A percentile compares a stretch with the other conserved stretches of the same genome.
phyloP scores from a whole-genome alignment of 768 basidiomycete genomes.

The Mycena belliarum region DNA sequence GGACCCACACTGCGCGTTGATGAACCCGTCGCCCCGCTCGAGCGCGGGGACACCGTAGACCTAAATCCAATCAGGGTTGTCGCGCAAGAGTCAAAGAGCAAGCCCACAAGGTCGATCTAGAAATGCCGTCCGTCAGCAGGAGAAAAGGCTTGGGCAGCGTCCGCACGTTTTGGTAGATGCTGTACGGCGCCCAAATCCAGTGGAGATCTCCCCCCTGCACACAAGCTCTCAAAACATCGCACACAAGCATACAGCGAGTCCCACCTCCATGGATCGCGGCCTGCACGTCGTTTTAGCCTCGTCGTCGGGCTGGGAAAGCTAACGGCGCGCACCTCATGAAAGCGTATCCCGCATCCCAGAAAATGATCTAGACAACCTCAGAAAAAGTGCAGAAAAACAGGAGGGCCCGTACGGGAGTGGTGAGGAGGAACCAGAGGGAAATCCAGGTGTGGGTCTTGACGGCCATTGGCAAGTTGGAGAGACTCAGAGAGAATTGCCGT shows the following conservation, averaged over 20 bases:
- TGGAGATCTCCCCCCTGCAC: constrained; percentile 78
- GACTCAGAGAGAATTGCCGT: no score
- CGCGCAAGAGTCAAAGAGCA: neutral
- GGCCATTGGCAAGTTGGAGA: constrained; percentile 45
- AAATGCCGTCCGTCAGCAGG: constrained; percentile 23
- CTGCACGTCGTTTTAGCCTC: constrained; percentile 36
- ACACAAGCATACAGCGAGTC: neutral
- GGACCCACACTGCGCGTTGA: constrained; percentile 81
- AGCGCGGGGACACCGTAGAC: constrained; percentile 74
- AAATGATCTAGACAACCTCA: constrained; percentile 42
- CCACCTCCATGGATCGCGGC: constrained; percentile 75
- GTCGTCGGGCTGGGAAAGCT: constrained; percentile 4
- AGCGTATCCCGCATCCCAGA: constrained; percentile 82
- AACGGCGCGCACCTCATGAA: constrained; percentile 62
- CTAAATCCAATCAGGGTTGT: constrained; percentile 31
- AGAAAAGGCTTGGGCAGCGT: neutral
- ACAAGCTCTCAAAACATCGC: neutral
- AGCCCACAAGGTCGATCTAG: constrained; percentile 39
- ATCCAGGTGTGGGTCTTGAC: constrained; percentile 58
- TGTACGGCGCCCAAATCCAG: constrained; percentile 90
- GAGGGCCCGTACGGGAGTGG: constrained; percentile 39
- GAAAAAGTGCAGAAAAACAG: neutral
- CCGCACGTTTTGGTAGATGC: constrained; percentile 73
- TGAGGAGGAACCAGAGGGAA: constrained; percentile 68
- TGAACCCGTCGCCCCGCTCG: constrained; percentile 73